A percentile compares a stretch with the other conserved stretches of the same genome.
Conservation (phyloP, 441 rosid genomes). For the Mallotus repandus region DNA sequence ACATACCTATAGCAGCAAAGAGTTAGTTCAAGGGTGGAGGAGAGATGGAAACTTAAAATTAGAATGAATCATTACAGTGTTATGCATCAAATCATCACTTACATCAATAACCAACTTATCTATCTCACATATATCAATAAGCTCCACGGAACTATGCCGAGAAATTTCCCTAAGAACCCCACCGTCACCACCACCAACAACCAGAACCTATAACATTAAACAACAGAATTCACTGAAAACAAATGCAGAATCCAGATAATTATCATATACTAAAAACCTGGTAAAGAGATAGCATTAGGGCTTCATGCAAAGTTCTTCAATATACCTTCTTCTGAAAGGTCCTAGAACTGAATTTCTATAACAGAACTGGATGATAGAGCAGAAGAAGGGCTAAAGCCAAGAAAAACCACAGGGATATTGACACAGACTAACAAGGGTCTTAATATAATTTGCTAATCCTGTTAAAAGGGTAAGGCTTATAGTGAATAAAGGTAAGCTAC, state of each 20-base stretch:
- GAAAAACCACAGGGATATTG: neutral
- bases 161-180: conserved; percentile 94
- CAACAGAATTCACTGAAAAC: neutral
- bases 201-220: conserved; percentile 62
- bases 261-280: no score
- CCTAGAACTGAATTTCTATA: neutral
- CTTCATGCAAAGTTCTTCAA: conserved; percentile 1
- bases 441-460: neutral
- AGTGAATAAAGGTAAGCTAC: neutral
- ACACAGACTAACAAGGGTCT: neutral
- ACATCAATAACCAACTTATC: conserved; percentile 97
- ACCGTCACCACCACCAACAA: conserved; percentile 99
- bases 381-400: neutral
- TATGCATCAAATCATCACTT: conserved; percentile 30
- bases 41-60: no score
- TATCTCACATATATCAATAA: conserved; percentile 92
- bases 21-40: neutral
- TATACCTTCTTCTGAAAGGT: neutral
- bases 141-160: conserved; percentile 86
- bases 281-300: neutral
- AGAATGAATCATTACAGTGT: neutral
- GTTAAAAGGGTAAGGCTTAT: neutral
- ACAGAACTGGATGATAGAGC: neutral
- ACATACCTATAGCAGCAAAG: conserved; percentile 51
- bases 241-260: conserved; percentile 7